phyloP scores from a whole-genome alignment of 1,284 basidiomycete genomes.

The Trametes sp. region DNA sequence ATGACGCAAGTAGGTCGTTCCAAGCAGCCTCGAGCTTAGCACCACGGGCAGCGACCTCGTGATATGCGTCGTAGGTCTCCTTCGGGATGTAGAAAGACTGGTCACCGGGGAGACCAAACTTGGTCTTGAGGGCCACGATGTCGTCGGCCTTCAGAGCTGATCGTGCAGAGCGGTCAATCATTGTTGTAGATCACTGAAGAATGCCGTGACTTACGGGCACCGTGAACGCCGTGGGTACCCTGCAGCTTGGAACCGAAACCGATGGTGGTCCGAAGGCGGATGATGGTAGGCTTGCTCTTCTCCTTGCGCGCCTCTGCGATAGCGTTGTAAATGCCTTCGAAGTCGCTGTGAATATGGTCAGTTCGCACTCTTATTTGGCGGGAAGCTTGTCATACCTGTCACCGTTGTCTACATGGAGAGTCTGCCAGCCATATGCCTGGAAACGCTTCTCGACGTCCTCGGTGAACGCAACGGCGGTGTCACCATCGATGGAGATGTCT shows the following conservation, averaged over 20 bases:
- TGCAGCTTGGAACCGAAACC: constrained; percentile 93
- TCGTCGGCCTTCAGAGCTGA: constrained; percentile 95
- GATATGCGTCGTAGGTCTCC: constrained; percentile 78
- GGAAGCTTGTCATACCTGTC: constrained; percentile 62
- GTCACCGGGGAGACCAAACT: constrained; percentile 86
- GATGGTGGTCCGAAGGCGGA: constrained; percentile 89
- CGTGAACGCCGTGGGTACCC: constrained; percentile 94
- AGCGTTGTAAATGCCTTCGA: constrained; percentile 81
- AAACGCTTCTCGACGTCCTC: constrained; percentile 93
- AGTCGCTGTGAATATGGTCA: constrained; percentile 60
- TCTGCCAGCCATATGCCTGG: constrained; percentile 93
- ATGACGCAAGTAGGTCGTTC: constrained; percentile 76
- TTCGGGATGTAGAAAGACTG: constrained; percentile 84
- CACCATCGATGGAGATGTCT: constrained; percentile 97
- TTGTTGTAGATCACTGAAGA: no score
- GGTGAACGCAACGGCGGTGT: constrained; percentile 92
- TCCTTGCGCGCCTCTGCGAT: constrained; percentile 81
- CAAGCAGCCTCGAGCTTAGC: constrained; percentile 80
- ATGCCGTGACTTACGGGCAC: constrained; percentile 70
- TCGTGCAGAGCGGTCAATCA: neutral
- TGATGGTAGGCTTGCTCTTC: constrained; percentile 87
- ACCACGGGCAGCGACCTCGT: constrained; percentile 73
- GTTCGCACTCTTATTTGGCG: neutral
- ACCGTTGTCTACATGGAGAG: constrained; percentile 84
- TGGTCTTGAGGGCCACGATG: constrained; percentile 83